These are phyloP conservation scores for Plectranthus barbatus DNA, from an alignment of 257 asterid species.

Conservation along the genomic window DNA sequence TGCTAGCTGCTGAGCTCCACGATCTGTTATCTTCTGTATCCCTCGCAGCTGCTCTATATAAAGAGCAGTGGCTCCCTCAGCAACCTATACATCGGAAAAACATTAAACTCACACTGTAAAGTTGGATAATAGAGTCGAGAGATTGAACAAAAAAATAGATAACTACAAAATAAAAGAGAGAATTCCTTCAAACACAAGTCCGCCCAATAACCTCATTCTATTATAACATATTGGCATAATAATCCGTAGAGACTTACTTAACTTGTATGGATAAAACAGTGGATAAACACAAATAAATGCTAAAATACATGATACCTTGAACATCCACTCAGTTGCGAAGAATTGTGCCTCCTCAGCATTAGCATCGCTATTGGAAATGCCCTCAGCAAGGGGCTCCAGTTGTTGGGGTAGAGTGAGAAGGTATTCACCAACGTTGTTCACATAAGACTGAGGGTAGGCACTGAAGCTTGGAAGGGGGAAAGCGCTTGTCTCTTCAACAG, in stretches of 20 bases:
- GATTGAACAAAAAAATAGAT: too few relatives aligned
- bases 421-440: conserved; percentile 88
- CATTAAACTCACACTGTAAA: neutral
- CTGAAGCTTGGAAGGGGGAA: conserved; percentile 75
- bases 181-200: too few relatives aligned
- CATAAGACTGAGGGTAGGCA: conserved; percentile 88
- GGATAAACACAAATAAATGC: too few relatives aligned
- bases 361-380: conserved; percentile 64
- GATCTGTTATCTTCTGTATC: conserved; percentile 77
- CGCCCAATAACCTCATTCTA: too few relatives aligned
- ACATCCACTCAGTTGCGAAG: conserved; percentile 99
- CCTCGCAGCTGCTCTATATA: conserved; percentile 86
- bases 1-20: conserved; percentile 90
- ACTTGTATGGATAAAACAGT: too few relatives aligned
- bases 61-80: conserved; percentile 89
- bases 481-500: conserved; percentile 74
- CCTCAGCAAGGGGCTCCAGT: conserved; percentile 93
- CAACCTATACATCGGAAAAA: conserved; percentile 38
- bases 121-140: too few relatives aligned
- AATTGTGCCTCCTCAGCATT: conserved; percentile 93
- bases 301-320: too few relatives aligned
- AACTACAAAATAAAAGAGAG: too few relatives aligned
- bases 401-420: conserved; percentile 98
- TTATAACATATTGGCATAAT: too few relatives aligned
- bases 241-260: too few relatives aligned